Evolutionary conservation across 106 monocot species (phyloP).

Genomic region (Apostasia shenzhenica): DNA sequence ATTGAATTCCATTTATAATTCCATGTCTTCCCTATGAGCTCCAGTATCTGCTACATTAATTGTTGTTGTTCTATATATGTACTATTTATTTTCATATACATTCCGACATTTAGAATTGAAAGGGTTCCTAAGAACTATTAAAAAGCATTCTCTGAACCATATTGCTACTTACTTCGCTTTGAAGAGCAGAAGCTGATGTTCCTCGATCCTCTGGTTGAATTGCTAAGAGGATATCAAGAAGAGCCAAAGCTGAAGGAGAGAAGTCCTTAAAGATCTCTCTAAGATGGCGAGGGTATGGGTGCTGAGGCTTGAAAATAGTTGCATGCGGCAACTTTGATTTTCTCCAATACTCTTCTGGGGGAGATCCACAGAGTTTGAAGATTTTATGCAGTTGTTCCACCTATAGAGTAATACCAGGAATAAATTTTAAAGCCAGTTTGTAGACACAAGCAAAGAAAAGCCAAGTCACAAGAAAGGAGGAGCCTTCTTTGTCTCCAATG

Average conservation of each 20-base stretch:
- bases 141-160: no score
- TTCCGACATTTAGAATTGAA: neutral
- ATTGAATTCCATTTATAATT: no score
- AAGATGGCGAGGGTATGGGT: slow-evolving; percentile 36
- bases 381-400: slow-evolving; percentile 74
- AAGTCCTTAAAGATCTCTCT: slow-evolving; percentile 52
- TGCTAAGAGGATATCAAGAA: slow-evolving; percentile 44
- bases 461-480: neutral
- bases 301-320: slow-evolving; percentile 54
- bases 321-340: slow-evolving; percentile 41
- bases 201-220: slow-evolving; percentile 49
- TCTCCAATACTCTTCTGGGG: slow-evolving; percentile 49
- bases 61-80: no score
- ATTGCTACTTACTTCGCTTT: slow-evolving; percentile 32
- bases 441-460: neutral
- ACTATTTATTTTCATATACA: no score
- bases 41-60: no score
- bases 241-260: slow-evolving; percentile 35
- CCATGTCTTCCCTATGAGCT: no score
- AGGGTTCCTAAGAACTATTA: neutral
- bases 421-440: neutral
- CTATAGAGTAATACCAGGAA: slow-evolving; percentile 12
- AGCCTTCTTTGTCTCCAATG: neutral
- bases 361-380: slow-evolving; percentile 67
- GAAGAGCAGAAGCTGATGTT: slow-evolving; percentile 52